Conservation (phyloP, 495 filamentous ascomycete genomes). For the Penicillium goetzii region DNA sequence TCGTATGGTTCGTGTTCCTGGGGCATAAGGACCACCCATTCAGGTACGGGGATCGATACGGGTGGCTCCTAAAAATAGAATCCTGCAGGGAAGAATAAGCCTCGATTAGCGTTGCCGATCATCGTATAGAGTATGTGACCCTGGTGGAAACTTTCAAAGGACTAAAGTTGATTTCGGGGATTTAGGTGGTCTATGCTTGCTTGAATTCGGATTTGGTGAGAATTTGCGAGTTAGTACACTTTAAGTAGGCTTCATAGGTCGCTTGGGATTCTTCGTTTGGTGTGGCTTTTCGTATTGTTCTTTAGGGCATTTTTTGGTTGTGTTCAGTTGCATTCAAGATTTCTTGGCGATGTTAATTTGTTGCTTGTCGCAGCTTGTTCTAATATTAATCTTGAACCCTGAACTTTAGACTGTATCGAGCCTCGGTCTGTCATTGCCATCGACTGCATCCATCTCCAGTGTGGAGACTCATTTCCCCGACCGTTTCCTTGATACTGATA, state of each 20-base stretch:
- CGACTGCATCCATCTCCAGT: not conserved
- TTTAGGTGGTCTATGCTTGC: not conserved
- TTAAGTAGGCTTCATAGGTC: not conserved
- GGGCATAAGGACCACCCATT: not conserved
- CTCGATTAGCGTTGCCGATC: conserved; percentile 10
- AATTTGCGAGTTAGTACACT: not conserved
- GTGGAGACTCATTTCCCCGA: not conserved
- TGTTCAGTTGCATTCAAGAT: not conserved
- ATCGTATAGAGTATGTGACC: conserved; percentile 7
- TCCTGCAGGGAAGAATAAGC: conserved; percentile 9
- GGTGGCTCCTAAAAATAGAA: conserved; percentile 9
- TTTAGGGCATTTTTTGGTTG: not conserved
- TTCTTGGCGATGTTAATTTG: not conserved
- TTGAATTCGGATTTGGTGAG: not conserved
- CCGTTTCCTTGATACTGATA: too few species aligned
- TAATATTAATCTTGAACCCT: not conserved
- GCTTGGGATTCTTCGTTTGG: not conserved
- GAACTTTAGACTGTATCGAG: not conserved
- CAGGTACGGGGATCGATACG: conserved; percentile 8
- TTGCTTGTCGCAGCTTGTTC: not conserved
- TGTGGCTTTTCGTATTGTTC: not conserved
- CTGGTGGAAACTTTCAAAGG: conserved; percentile 1
- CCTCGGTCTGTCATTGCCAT: not conserved
- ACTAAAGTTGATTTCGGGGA: not conserved
- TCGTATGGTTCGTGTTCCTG: conserved; percentile 12